Conservation (phyloP, 129 eudicot species). For the Artemisia argyi region DNA sequence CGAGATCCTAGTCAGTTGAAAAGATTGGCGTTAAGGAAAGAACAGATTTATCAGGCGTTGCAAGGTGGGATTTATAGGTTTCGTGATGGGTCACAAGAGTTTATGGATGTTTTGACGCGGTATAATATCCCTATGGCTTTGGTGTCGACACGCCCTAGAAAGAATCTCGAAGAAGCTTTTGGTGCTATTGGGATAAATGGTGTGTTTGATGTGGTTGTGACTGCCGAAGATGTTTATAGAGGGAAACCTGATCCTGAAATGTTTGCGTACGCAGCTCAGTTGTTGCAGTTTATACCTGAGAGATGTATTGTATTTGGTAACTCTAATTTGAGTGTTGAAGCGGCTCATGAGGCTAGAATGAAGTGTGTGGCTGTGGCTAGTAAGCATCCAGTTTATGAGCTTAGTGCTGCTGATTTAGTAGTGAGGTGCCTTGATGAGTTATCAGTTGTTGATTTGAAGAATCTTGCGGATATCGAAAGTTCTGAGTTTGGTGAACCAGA, state of each 20-base stretch:
- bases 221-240: slow-evolving; percentile 89
- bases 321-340: slow-evolving; percentile 90
- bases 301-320: slow-evolving; percentile 96
- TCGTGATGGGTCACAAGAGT: slow-evolving; percentile 77
- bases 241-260: slow-evolving; percentile 99
- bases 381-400: slow-evolving; percentile 90
- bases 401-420: slow-evolving; percentile 88
- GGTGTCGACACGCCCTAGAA: slow-evolving; percentile 86
- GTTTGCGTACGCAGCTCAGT: slow-evolving; percentile 85
- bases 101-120: slow-evolving; percentile 53
- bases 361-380: slow-evolving; percentile 98
- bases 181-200: slow-evolving; percentile 73
- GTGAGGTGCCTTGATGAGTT: slow-evolving; percentile 87
- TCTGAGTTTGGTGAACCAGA: slow-evolving; percentile 58
- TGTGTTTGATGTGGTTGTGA: slow-evolving; percentile 65
- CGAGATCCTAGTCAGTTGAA: slow-evolving; percentile 67
- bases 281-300: slow-evolving; percentile 72
- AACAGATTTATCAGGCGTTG: slow-evolving; percentile 68
- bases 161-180: slow-evolving; percentile 61
- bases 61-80: slow-evolving; percentile 74
- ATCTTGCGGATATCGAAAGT: slow-evolving; percentile 73
- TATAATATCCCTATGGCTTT: slow-evolving; percentile 94
- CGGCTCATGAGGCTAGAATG: slow-evolving; percentile 95
- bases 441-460: slow-evolving; percentile 85
- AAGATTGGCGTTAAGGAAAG: slow-evolving; percentile 72